Evolutionary conservation across 2,329 filamentous ascomycete genomes (phyloP).

Genomic region (Fusarium verrucosum): DNA sequence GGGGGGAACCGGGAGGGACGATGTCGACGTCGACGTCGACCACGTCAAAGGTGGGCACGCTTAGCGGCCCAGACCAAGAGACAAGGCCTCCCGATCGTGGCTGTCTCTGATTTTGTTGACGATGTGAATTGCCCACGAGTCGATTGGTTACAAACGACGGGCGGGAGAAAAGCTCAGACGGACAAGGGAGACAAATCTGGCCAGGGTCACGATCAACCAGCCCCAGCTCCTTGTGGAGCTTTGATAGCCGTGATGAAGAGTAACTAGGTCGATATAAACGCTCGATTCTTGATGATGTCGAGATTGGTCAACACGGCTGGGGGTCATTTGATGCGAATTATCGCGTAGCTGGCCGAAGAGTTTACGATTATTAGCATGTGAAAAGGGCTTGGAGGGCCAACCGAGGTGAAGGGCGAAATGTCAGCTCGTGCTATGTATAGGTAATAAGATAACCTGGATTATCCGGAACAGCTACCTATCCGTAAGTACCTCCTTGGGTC

Average conservation of each 20-base stretch:
- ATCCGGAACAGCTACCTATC: conserved; percentile 1
- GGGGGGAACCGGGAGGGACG: conserved; percentile 39
- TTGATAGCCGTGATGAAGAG: conserved; percentile 4
- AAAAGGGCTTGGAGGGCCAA: conserved; percentile 13
- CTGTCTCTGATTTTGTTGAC: conserved; percentile 32
- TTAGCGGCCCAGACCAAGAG: conserved; percentile 13
- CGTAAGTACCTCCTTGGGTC: background rate
- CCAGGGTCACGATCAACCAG: conserved; percentile 8
- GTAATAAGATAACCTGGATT: conserved; percentile 36
- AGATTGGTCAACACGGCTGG: background rate
- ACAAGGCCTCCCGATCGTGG: conserved; percentile 12
- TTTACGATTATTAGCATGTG: conserved; percentile 20
- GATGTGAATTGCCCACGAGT: conserved; percentile 32
- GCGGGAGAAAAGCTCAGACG: conserved; percentile 19
- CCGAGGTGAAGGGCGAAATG: conserved; percentile 14
- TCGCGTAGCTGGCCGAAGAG: conserved; percentile 15
- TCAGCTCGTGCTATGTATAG: conserved; percentile 13
- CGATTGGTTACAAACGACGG: conserved; percentile 24
- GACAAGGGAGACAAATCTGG: conserved; percentile 33
- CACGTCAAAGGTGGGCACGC: conserved; percentile 7
- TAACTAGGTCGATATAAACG: background rate
- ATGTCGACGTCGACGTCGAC: conserved; percentile 30
- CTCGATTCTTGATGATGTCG: conserved; percentile 1
- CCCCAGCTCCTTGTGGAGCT: conserved; percentile 26
- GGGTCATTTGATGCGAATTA: conserved; percentile 7